Base-by-base conservation (phyloP, 441 rosid species). In the Theobroma grandiflorum region DNA sequence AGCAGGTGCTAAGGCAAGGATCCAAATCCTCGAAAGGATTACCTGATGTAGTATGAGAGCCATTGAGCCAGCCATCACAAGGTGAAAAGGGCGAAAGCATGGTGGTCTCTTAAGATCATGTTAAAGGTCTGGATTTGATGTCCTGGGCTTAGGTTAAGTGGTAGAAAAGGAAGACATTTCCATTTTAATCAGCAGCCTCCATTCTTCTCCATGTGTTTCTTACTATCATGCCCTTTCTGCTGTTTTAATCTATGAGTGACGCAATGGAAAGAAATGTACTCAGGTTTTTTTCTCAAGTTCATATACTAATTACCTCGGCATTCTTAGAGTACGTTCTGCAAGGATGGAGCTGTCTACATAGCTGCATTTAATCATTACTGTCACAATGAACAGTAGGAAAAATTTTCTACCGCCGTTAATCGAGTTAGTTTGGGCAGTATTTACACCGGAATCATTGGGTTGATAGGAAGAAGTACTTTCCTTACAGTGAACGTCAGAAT, bases 11-110 rank as follows among this genome's bases (percentile, higher is more conserved):
- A 26, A 26, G 31, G 31, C 14, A 70, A 14, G 74, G 3, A 31
- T 70, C 61, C 59, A 71, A 71, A 50, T 49, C 42, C 74, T 69
- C 38, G 50, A 69, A 69, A 69, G 18, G 26, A 43, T 45, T 43
- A 20, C 72, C 52, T 10, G 2, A 10, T 4, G 52, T 20, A 43
- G 37, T 12, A 22, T 11, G 73, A 11, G 31, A 40, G 33, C 15
- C 35, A 40, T 3, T 26, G 31, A 26, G 31, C 31, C 4, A 26
- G 9, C n/a, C 72, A 68, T 14, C 2, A 43, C 55, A 69, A 43
- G 33, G 73, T 69, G 38, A 68, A 68, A 43, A n/a, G 50, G 4
- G 66, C 20, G 22, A 22, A 1, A 10, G 64, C 64, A 31, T 22
- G 64, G 64, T 59, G 64, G 33, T 20, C 1, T 57, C n/a, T 20